phyloP scores from a whole-genome alignment of 2,329 filamentous ascomycete genomes.

The Fusarium floridanum region DNA sequence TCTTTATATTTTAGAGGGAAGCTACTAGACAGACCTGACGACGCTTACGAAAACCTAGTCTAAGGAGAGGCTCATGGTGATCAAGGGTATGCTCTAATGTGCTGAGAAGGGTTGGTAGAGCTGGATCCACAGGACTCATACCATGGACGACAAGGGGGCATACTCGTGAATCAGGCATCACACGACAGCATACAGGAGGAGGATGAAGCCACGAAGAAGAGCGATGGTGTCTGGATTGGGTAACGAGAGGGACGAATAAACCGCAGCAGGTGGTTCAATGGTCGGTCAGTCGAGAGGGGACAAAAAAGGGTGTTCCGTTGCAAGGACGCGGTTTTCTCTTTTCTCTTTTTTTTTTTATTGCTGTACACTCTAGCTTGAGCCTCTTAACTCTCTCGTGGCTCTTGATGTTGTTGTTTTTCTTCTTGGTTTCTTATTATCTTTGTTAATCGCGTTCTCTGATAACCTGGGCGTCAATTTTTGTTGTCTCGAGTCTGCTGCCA shows the following conservation, averaged over 20 bases:
- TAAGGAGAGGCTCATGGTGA: slow-evolving; percentile 18
- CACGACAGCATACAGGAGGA: slow-evolving; percentile 1
- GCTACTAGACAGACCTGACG: slow-evolving; percentile 37
- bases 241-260: slow-evolving; percentile 1
- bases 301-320: slow-evolving; percentile 32
- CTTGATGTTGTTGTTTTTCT: slow-evolving; percentile 35
- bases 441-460: slow-evolving; percentile 35
- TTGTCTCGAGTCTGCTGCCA: slow-evolving; percentile 11
- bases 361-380: slow-evolving; percentile 45
- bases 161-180: slow-evolving; percentile 17
- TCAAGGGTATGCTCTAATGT: slow-evolving; percentile 25
- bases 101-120: slow-evolving; percentile 15
- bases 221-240: background rate
- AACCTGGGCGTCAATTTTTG: slow-evolving; percentile 37
- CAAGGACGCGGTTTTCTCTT: slow-evolving; percentile 17
- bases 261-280: slow-evolving; percentile 5
- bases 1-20: slow-evolving; percentile 22
- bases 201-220: background rate
- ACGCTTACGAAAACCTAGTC: slow-evolving; percentile 35
- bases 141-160: slow-evolving; percentile 17
- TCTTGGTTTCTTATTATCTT: slow-evolving; percentile 33
- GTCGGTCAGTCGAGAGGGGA: slow-evolving; percentile 19
- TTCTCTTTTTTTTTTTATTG: slow-evolving; percentile 13
- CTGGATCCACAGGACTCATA: slow-evolving; percentile 33
- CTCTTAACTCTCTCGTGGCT: slow-evolving; percentile 15